Evolutionary conservation across 164 flowering plant genomes (phyloP), one percentile per base, ranked within the genome.

Genomic region (Akebia trifoliata): DNA sequence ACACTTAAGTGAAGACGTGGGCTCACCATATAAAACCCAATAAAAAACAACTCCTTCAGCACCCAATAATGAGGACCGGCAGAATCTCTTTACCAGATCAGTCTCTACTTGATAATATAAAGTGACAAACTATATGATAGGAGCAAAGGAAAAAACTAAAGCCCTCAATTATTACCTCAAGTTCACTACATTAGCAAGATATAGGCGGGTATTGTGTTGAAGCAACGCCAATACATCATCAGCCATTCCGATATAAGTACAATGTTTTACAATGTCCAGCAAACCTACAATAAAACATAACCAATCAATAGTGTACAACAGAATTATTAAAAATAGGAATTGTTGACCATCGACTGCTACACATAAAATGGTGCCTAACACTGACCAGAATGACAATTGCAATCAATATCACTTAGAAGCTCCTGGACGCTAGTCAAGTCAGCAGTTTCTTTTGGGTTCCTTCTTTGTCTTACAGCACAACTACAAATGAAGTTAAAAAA

Each of bases 181-280:
- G 62, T 80, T 86, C 52, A 90, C 84, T 7, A 94, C 88, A 74
- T 94, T 86, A 36, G 80, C 95, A 44, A 94, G 97, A 75, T 81
- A 94, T 10, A 90, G 80, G 60, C 74, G 80, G 37, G 96, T 94
- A 31, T 75, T 74, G 69, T 90, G 82, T 73, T 90, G 99, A 69
- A 94, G 85, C 75, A 94, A 67, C 39, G 95, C 97, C 71, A 81
- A 78, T 54, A 78, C 73, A 76, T 90, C 90, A 76, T 93, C 95
- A 59, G 96, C 96, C 97, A 93, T 87, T 56, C 97, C 99, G 68
- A 93, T 66, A 65, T 83, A 93, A 31, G 87, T 68, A 74, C 90
- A 86, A 46, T 84, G 73, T 57, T 77, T 80, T 14, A 90, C 85
- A 63, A 84, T 73, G 38, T 93, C 96, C 69, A 87, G 76, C 69